Percentiles rank a stretch among this genome's conserved stretches.
phyloP scores from a whole-genome alignment of 148 eudicot genomes.

The Talinum fruticosum region DNA sequence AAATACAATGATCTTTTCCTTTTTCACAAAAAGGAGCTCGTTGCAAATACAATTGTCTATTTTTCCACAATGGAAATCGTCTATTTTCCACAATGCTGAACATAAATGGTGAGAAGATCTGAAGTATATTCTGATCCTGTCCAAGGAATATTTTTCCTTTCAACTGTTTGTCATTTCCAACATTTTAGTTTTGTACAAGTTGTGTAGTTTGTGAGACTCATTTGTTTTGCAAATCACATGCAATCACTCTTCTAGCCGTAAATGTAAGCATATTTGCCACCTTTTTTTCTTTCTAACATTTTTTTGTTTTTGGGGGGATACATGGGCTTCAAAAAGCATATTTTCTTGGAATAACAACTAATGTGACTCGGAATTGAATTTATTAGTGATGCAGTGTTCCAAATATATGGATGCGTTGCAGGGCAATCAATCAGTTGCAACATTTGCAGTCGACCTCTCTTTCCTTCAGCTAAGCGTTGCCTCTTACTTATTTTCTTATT shows the following conservation, averaged over 20 bases:
- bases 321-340: too few species aligned
- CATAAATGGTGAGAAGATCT: background rate
- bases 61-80: background rate
- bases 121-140: background rate
- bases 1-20: background rate
- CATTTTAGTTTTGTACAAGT: too few species aligned
- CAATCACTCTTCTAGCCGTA: too few species aligned
- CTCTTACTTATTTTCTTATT: background rate
- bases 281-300: too few species aligned
- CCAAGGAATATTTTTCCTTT: background rate
- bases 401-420: background rate
- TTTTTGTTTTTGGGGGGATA: too few species aligned
- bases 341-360: too few species aligned
- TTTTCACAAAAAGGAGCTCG: background rate
- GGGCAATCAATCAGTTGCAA: background rate
- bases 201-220: too few species aligned
- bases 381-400: background rate
- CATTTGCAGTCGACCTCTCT: slow-evolving; percentile 3
- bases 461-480: background rate
- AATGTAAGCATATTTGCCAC: too few species aligned
- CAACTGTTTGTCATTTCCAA: too few species aligned
- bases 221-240: too few species aligned
- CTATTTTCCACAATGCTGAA: background rate
- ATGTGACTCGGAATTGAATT: too few species aligned
- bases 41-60: too few species aligned